Percentiles rank a stretch among this genome's conserved stretches.
Evolutionary conservation across 805 yeast genomes (phyloP).

Genomic region (Ogataea nitratoaversa): DNA sequence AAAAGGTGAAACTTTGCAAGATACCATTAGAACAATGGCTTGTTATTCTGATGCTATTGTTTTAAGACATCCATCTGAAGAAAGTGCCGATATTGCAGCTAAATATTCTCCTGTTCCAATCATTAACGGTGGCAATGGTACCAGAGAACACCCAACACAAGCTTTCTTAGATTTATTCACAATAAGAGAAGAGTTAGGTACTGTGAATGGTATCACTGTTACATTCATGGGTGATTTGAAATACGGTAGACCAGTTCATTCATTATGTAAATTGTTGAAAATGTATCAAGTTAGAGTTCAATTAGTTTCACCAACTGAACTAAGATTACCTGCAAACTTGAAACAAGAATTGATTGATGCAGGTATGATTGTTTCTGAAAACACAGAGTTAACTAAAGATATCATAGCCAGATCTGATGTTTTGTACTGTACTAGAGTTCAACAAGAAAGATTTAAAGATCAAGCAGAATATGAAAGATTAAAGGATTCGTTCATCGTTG

Average conservation of each 20-base stretch:
- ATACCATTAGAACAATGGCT: constrained; percentile 90
- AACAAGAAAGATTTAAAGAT: constrained; percentile 88
- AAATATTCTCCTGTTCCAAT: constrained; percentile 96
- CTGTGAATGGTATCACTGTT: constrained; percentile 95
- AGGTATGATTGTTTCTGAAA: constrained; percentile 71
- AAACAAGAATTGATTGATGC: constrained; percentile 59
- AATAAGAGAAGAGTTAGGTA: constrained; percentile 97
- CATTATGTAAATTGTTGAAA: constrained; percentile 82
- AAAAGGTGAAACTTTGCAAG: constrained; percentile 98
- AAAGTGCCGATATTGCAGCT: constrained; percentile 90
- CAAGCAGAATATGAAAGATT: constrained; percentile 76
- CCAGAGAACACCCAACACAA: constrained; percentile 98
- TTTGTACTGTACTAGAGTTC: constrained; percentile 95
- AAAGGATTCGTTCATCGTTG: constrained; percentile 88
- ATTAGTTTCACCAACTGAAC: constrained; percentile 85
- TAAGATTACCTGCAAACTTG: constrained; percentile 74
- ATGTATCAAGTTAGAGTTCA: constrained; percentile 93
- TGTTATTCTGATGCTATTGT: constrained; percentile 97
- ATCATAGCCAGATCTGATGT: constrained; percentile 90
- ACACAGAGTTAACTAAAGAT: constrained; percentile 74
- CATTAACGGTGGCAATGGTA: constrained; percentile 96
- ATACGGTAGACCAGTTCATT: constrained; percentile 98
- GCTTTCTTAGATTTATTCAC: constrained; percentile 97
- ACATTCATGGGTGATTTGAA: constrained; percentile 99
- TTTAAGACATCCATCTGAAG: constrained; percentile 92